Percentiles rank a stretch among this genome's conserved stretches.
These are phyloP conservation scores for Talaromyces verruculosus DNA, from an alignment of 2,329 filamentous ascomycete species.

Conservation along the genomic window DNA sequence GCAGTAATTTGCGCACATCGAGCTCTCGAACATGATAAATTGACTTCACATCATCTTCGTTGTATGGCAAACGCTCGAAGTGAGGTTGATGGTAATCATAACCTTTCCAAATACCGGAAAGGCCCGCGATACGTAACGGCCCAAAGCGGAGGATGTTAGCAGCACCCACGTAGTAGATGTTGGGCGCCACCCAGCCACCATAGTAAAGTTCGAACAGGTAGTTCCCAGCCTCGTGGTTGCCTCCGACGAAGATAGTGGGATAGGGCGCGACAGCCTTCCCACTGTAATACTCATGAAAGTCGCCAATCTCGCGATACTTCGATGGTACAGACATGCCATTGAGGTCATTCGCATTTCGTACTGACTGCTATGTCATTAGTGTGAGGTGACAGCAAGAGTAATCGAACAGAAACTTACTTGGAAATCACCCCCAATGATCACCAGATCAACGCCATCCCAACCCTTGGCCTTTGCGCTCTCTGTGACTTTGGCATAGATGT, in stretches of 20 bases:
- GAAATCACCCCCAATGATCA: slow-evolving; percentile 96
- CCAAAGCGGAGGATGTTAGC: slow-evolving; percentile 85
- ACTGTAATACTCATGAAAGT: slow-evolving; percentile 93
- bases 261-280: slow-evolving; percentile 76
- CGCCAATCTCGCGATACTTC: slow-evolving; percentile 84
- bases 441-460: slow-evolving; percentile 80
- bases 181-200: slow-evolving; percentile 93
- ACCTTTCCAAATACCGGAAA: slow-evolving; percentile 94
- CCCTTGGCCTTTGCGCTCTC: slow-evolving; percentile 67
- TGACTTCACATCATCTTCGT: slow-evolving; percentile 68
- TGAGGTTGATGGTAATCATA: slow-evolving; percentile 83
- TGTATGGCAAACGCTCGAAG: slow-evolving; percentile 83
- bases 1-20: slow-evolving; percentile 85
- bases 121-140: slow-evolving; percentile 78
- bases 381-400: neutral
- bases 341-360: slow-evolving; percentile 84
- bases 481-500: slow-evolving; percentile 80
- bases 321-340: slow-evolving; percentile 83
- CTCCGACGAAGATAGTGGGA: slow-evolving; percentile 86
- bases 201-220: slow-evolving; percentile 92
- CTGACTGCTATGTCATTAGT: slow-evolving; percentile 56
- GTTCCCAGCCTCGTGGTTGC: slow-evolving; percentile 92
- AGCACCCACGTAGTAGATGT: slow-evolving; percentile 95
- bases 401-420: slow-evolving; percentile 58
- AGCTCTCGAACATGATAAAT: slow-evolving; percentile 90